Percentiles rank a stretch among this genome's conserved stretches.
These are phyloP conservation scores for Phaffia rhodozyma DNA, from an alignment of 1,284 basidiomycete genomes.

Conservation along the genomic window DNA sequence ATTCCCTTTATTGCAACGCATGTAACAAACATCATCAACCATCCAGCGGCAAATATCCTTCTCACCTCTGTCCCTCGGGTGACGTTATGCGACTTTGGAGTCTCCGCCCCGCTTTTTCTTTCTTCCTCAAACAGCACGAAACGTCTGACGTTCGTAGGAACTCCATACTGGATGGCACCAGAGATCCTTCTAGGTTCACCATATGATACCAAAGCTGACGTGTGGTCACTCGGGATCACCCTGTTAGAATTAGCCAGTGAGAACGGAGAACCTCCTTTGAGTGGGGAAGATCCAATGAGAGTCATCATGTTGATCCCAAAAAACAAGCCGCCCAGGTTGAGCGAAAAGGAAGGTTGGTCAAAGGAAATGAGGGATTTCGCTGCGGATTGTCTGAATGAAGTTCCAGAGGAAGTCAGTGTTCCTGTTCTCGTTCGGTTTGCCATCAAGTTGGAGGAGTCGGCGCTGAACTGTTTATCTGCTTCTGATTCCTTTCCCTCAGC, in stretches of 20 bases:
- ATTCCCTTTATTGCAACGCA: not conserved
- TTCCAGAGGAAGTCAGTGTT: slow-evolving; percentile 56
- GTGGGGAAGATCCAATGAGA: slow-evolving; percentile 72
- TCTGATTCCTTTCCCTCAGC: slow-evolving; percentile 39
- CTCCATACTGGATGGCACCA: slow-evolving; percentile 98
- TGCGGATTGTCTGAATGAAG: slow-evolving; percentile 69
- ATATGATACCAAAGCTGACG: slow-evolving; percentile 93
- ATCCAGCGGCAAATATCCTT: slow-evolving; percentile 74
- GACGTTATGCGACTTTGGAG: slow-evolving; percentile 92
- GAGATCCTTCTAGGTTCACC: slow-evolving; percentile 82
- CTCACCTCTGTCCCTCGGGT: slow-evolving; percentile 68
- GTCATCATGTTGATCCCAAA: slow-evolving; percentile 85
- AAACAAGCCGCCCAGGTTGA: slow-evolving; percentile 63
- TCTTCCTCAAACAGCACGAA: slow-evolving; percentile 77
- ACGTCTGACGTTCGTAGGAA: slow-evolving; percentile 87
- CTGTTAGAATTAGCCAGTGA: slow-evolving; percentile 76
- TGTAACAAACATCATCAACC: not conserved
- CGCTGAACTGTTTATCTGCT: not conserved
- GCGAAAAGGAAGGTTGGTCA: slow-evolving; percentile 59
- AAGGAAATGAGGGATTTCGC: slow-evolving; percentile 85
- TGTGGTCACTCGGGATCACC: slow-evolving; percentile 93
- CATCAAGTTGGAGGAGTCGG: not conserved
- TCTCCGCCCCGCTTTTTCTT: slow-evolving; percentile 57
- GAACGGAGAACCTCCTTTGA: slow-evolving; percentile 42
- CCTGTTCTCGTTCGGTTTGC: not conserved